Conservation (phyloP, 2,329 filamentous ascomycete genomes). For the Penicillium sp. region DNA sequence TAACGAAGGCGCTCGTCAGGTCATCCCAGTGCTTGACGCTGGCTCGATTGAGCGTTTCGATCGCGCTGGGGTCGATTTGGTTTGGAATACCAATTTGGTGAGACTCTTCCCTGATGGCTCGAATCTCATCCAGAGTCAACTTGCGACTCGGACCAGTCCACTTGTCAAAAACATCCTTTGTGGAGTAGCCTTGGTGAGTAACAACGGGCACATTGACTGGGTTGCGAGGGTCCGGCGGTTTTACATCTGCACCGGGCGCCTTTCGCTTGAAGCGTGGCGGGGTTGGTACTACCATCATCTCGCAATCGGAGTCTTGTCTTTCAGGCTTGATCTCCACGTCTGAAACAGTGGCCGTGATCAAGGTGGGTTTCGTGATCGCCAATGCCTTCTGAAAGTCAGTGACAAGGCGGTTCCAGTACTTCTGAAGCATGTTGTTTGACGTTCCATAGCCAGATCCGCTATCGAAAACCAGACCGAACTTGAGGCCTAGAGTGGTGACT, state of each 20-base stretch:
- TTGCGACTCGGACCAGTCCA: constrained; percentile 20
- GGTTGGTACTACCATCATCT: constrained; percentile 18
- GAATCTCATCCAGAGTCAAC: constrained; percentile 48
- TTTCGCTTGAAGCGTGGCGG: constrained; percentile 24
- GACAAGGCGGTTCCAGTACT: constrained; percentile 48
- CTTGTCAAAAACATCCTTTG: constrained; percentile 22
- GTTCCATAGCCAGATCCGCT: constrained; percentile 41
- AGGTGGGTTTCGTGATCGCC: constrained; percentile 45
- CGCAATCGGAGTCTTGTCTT: constrained; percentile 29
- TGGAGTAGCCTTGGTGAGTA: constrained; percentile 10
- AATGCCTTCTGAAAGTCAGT: constrained; percentile 54
- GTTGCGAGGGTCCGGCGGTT: not conserved
- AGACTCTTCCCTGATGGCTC: constrained; percentile 56
- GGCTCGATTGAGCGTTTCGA: constrained; percentile 59
- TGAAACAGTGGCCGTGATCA: constrained; percentile 28
- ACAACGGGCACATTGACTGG: not conserved
- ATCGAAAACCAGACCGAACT: constrained; percentile 57
- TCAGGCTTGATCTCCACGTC: constrained; percentile 42
- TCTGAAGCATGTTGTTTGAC: constrained; percentile 43
- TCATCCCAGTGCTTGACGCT: constrained; percentile 60
- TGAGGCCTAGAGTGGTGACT: constrained; percentile 58
- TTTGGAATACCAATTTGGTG: constrained; percentile 61
- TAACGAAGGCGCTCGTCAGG: constrained; percentile 51
- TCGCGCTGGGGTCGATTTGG: constrained; percentile 61
- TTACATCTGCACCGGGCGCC: not conserved